These are phyloP conservation scores for Verticillium longisporum DNA, from an alignment of 2,329 filamentous ascomycete species.

Conservation along the genomic window DNA sequence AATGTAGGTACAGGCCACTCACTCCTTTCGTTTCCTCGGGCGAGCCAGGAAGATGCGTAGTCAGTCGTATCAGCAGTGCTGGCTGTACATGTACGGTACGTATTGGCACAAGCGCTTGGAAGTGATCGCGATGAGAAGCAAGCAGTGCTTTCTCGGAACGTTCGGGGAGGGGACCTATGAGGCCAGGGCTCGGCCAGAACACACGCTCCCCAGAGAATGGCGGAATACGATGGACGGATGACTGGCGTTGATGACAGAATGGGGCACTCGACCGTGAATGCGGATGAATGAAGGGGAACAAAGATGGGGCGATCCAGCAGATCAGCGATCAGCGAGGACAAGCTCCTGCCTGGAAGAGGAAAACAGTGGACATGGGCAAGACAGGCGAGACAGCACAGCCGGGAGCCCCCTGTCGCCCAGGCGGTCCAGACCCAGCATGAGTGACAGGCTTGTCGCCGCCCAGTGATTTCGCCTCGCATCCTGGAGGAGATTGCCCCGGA, in stretches of 20 bases:
- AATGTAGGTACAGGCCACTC: not conserved
- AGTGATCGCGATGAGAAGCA: not conserved
- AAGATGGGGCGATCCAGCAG: not conserved
- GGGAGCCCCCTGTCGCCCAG: constrained; percentile 1
- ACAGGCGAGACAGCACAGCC: not conserved
- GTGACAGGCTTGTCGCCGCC: not conserved
- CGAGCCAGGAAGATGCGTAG: not conserved
- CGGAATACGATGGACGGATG: not conserved
- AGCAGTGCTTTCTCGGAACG: not conserved
- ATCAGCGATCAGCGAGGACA: not conserved
- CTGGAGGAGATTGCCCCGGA: not conserved
- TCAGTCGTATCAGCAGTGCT: no score
- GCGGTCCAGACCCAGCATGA: not conserved
- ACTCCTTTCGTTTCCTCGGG: not conserved
- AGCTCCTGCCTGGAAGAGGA: not conserved
- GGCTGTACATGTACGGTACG: no score
- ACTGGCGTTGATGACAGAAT: not conserved
- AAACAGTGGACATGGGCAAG: not conserved
- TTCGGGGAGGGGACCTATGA: not conserved
- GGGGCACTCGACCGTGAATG: not conserved
- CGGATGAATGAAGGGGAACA: not conserved
- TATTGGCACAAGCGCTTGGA: no score
- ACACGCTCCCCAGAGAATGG: not conserved
- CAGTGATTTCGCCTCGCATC: not conserved
- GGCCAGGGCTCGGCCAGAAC: not conserved